Percentiles rank a stretch among this genome's conserved stretches.
phyloP scores from a whole-genome alignment of 2,329 filamentous ascomycete genomes.

The Calonectria hawksworthii region DNA sequence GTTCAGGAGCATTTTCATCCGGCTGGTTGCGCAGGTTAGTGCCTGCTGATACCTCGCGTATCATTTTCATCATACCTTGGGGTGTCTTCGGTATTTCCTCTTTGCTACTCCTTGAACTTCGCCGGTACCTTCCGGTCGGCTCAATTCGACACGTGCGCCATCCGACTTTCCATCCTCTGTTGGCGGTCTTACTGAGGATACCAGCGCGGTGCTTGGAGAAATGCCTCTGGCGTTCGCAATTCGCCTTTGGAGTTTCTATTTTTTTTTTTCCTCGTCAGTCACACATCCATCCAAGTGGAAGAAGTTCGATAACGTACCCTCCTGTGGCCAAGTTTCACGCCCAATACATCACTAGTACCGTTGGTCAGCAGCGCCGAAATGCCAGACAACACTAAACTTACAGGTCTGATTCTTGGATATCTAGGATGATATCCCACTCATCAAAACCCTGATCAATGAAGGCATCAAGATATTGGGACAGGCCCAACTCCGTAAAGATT shows the following conservation, averaged over 20 bases:
- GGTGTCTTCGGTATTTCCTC: slow-evolving; percentile 83
- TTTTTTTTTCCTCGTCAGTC: slow-evolving; percentile 21
- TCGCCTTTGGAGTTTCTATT: slow-evolving; percentile 83
- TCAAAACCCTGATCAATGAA: slow-evolving; percentile 88
- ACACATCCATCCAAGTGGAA: slow-evolving; percentile 28
- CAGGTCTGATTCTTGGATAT: slow-evolving; percentile 89
- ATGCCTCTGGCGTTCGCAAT: slow-evolving; percentile 82
- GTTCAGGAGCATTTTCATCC: slow-evolving; percentile 84
- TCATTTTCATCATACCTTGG: slow-evolving; percentile 68
- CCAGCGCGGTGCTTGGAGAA: slow-evolving; percentile 66
- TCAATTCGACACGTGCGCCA: slow-evolving; percentile 63
- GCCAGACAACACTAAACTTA: slow-evolving; percentile 56
- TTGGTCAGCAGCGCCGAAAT: slow-evolving; percentile 34
- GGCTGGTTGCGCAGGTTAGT: slow-evolving; percentile 59
- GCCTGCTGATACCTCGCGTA: too few relatives aligned
- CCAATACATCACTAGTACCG: slow-evolving; percentile 73
- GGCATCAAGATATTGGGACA: slow-evolving; percentile 80
- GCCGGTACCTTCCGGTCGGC: slow-evolving; percentile 61
- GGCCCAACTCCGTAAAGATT: slow-evolving; percentile 81
- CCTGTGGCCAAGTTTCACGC: slow-evolving; percentile 85
- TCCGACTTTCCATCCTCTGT: slow-evolving; percentile 70
- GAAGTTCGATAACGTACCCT: slow-evolving; percentile 68
- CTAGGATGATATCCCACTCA: slow-evolving; percentile 85
- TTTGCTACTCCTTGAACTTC: slow-evolving; percentile 66
- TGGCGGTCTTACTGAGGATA: slow-evolving; percentile 62